Evolutionary conservation across 2,329 filamentous ascomycete species (phyloP).

Genomic region (Fusarium setosum): DNA sequence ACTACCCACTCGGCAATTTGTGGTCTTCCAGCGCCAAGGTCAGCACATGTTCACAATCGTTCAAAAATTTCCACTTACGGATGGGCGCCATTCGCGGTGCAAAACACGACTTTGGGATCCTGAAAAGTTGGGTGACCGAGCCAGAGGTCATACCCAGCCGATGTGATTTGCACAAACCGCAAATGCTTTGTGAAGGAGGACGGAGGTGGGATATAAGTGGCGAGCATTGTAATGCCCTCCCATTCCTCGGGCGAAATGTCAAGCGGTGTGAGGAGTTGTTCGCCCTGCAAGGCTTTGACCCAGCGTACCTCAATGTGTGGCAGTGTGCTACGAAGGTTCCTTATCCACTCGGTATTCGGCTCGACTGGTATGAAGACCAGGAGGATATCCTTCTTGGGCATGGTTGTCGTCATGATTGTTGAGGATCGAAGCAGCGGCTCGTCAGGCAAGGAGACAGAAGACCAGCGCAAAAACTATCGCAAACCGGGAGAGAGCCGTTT

Average conservation of each 20-base stretch:
- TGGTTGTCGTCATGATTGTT: neutral
- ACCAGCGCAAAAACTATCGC: neutral
- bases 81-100: neutral
- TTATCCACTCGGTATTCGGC: neutral
- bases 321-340: neutral
- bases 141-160: neutral
- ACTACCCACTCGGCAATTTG: conserved; percentile 1
- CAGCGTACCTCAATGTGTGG: neutral
- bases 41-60: neutral
- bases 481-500: too few species aligned
- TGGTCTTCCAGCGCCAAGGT: neutral
- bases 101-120: neutral
- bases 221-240: neutral
- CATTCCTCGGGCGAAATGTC: neutral
- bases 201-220: neutral
- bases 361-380: neutral
- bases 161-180: neutral
- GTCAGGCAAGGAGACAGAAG: neutral
- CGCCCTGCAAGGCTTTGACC: neutral
- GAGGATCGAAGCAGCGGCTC: neutral
- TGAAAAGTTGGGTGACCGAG: neutral
- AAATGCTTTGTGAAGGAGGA: neutral
- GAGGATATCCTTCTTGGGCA: neutral
- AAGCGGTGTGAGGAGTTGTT: neutral
- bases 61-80: neutral